Conservation (phyloP, 163 green algal genomes). For the Chlamydomonas reinhardtii region DNA sequence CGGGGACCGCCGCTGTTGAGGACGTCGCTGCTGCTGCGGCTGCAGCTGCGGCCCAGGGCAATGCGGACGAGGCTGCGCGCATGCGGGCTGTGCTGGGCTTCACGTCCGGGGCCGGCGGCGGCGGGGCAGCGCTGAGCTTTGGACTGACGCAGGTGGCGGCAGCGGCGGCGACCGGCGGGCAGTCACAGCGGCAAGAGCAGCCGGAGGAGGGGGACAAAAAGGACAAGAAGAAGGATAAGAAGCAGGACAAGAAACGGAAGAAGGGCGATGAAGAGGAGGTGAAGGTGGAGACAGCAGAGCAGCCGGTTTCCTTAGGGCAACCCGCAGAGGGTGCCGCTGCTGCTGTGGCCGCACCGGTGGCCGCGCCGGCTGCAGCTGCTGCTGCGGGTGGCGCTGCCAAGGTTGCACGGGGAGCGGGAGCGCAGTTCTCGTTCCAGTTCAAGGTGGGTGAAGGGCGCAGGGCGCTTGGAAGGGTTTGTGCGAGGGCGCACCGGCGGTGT, state of each 20-base stretch:
- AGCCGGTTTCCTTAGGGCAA: neutral
- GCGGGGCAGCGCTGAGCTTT: neutral
- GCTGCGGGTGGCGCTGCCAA: neutral
- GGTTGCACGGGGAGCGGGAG: neutral
- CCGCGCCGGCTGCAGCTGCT: neutral
- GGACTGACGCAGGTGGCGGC: neutral
- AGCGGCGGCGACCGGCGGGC: slow-evolving; percentile 9
- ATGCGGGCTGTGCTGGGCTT: slow-evolving; percentile 71
- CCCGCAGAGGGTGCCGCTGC: neutral
- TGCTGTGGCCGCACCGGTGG: neutral
- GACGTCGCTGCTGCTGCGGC: neutral
- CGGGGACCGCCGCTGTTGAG: neutral
- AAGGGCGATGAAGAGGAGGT: neutral
- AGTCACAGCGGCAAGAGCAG: neutral
- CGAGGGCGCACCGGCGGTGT: too few species aligned
- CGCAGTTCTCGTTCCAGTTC: slow-evolving; percentile 17
- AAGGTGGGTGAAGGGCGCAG: neutral
- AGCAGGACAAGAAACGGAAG: slow-evolving; percentile 32
- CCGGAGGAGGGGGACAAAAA: neutral
- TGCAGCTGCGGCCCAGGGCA: slow-evolving; percentile 58
- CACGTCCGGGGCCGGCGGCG: neutral
- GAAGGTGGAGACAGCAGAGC: neutral
- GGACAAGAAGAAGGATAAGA: slow-evolving; percentile 3
- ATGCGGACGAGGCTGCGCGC: slow-evolving; percentile 65
- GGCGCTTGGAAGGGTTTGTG: neutral